These are phyloP conservation scores for Nigrospora sphaerica DNA, from an alignment of 2,329 filamentous ascomycete species.

Conservation along the genomic window DNA sequence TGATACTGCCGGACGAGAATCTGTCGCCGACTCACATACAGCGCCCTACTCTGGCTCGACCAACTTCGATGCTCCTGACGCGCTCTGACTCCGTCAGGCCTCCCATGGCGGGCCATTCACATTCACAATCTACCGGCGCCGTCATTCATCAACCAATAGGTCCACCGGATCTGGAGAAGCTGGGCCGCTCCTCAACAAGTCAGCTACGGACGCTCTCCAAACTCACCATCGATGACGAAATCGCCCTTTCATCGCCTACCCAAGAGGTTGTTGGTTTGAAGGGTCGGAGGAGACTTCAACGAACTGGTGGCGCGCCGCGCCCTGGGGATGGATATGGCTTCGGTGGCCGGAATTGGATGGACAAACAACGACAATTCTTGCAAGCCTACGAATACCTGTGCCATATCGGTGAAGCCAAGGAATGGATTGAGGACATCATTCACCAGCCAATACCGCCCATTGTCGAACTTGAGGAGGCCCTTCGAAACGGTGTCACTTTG, in stretches of 20 bases:
- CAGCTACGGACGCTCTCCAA: slow-evolving; percentile 83
- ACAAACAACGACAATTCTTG: slow-evolving; percentile 92
- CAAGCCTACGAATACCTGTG: slow-evolving; percentile 98
- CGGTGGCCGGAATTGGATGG: slow-evolving; percentile 94
- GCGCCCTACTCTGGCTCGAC: slow-evolving; percentile 29
- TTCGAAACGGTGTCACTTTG: slow-evolving; percentile 87
- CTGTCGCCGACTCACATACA: slow-evolving; percentile 19
- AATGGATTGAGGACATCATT: slow-evolving; percentile 75
- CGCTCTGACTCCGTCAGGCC: slow-evolving; percentile 45
- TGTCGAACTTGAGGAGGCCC: slow-evolving; percentile 84
- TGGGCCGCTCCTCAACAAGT: slow-evolving; percentile 83
- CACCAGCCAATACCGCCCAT: slow-evolving; percentile 67
- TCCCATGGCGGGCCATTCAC: slow-evolving; percentile 21
- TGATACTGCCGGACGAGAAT: slow-evolving; percentile 31
- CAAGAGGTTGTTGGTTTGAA: slow-evolving; percentile 85
- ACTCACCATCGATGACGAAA: slow-evolving; percentile 70
- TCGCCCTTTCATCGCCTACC: slow-evolving; percentile 67
- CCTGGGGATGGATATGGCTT: slow-evolving; percentile 57
- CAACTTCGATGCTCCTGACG: slow-evolving; percentile 55
- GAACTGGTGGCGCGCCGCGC: slow-evolving; percentile 47
- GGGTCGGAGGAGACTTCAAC: slow-evolving; percentile 75
- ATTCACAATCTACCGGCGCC: slow-evolving; percentile 23
- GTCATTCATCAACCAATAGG: slow-evolving; percentile 40
- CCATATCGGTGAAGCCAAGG: slow-evolving; percentile 97
- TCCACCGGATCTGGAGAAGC: slow-evolving; percentile 67